Evolutionary conservation across 2,329 filamentous ascomycete species (phyloP).

Genomic region (Geosmithia putterillii): DNA sequence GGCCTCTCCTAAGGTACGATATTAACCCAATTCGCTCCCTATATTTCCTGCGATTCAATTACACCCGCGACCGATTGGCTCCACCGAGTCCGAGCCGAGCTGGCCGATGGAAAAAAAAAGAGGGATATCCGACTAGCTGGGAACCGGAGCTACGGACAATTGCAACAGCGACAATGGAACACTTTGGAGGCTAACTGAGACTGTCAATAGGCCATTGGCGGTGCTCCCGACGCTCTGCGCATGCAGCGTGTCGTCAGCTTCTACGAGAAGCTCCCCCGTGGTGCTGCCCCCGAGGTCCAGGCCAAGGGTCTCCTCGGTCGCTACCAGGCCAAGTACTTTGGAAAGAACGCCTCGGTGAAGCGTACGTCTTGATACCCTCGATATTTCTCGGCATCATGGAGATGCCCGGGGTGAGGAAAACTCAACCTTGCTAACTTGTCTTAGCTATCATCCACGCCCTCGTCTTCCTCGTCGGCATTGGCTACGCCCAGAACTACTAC

Average conservation of each 20-base stretch:
- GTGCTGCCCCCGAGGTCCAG: constrained; percentile 73
- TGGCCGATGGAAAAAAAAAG: too few species aligned
- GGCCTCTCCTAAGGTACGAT: constrained; percentile 71
- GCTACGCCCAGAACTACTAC: constrained; percentile 99
- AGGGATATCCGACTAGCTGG: not conserved
- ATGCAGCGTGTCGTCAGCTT: constrained; percentile 98
- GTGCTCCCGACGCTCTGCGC: constrained; percentile 86
- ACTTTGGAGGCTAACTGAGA: constrained; percentile 18
- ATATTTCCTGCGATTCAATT: not conserved
- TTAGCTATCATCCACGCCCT: constrained; percentile 83
- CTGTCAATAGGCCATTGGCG: constrained; percentile 69
- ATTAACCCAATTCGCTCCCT: constrained; percentile 2
- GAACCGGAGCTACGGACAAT: not conserved
- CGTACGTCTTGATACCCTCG: constrained; percentile 47
- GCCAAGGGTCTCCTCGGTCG: constrained; percentile 70
- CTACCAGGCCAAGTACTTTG: constrained; percentile 90
- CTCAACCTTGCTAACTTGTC: constrained; percentile 9
- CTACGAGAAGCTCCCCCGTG: constrained; percentile 96
- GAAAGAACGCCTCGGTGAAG: constrained; percentile 78
- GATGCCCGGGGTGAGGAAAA: not conserved
- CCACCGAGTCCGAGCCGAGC: too few species aligned
- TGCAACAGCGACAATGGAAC: not conserved
- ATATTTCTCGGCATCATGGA: not conserved
- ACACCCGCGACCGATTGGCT: constrained; percentile 1
- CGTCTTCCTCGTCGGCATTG: constrained; percentile 62